phyloP scores from a whole-genome alignment of 1,284 basidiomycete species.

The Irpex sp. region DNA sequence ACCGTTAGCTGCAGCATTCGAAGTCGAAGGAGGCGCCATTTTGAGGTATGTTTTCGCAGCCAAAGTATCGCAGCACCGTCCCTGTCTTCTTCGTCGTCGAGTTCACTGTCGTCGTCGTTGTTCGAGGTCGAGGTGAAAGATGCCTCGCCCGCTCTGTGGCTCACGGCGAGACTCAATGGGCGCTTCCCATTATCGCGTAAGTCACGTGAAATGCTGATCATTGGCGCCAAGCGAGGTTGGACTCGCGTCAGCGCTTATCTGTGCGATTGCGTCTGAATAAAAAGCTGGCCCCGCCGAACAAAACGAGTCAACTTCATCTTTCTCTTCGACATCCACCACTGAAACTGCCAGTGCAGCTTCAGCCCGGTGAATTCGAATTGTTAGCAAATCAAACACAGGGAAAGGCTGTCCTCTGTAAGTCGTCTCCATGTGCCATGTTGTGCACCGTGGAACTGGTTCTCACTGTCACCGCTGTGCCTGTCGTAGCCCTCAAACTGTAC shows the following conservation, averaged over 20 bases:
- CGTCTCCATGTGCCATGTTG: not conserved
- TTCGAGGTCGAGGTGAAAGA: not conserved
- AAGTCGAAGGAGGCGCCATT: not conserved
- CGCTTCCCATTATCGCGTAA: not conserved
- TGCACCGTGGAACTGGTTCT: not conserved
- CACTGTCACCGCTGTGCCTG: conserved; percentile 1
- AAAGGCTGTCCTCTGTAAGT: conserved; percentile 14
- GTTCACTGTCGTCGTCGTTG: not conserved
- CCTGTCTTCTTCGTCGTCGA: not conserved
- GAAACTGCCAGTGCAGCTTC: conserved; percentile 16
- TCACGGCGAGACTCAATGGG: not conserved
- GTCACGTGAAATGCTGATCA: not conserved
- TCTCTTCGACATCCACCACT: conserved; percentile 9
- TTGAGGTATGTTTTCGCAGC: not conserved
- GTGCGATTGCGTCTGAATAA: not conserved
- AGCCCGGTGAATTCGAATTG: conserved; percentile 5
- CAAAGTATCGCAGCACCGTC: not conserved
- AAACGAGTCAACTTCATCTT: not conserved
- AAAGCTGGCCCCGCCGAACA: not conserved
- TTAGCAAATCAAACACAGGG: conserved; percentile 1
- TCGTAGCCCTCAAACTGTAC: not conserved
- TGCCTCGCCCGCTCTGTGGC: not conserved
- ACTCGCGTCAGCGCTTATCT: too few species aligned
- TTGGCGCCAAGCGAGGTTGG: not conserved
- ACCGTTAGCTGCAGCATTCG: not conserved